Evolutionary conservation across 2,329 filamentous ascomycete species (phyloP), one percentile per base, ranked within the genome.

Genomic region (Aspergillus pseudoterreus): DNA sequence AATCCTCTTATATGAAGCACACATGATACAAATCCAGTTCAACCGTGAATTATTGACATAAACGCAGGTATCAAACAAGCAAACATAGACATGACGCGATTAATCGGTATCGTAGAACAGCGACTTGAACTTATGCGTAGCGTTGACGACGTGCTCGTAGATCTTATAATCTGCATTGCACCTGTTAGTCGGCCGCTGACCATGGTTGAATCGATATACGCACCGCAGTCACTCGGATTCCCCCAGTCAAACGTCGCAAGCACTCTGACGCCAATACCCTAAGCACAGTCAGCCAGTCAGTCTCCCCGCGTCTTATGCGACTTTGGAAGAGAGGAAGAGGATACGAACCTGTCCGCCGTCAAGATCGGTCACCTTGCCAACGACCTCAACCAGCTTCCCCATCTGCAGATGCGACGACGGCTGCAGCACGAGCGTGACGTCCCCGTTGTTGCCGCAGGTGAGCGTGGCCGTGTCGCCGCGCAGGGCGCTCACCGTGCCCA

Each of bases 401-500:
- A 75, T 70, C 53, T 74, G 72, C 30, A 76, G 52, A 57, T 73
- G 73, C 45, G 69, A 71, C 55, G 73, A 69, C 24, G 86, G 79
- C 67, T 89, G 91, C 58, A 97, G 70, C 15, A 87, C 75, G 2
- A 90, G 78, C 0, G 85, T 88, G 22, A 96, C 82, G 19, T 84
- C 81, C 0, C 92, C 92, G 22, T 84, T 66, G 22, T 57, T 62
- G 2, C 78, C 86, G 5, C 90, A 86, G 51, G 96, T 90, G 27
- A 97, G 81, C 5, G 84, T 83, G 0, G 91, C 92, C 46, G 82
- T 81, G 47, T 94, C 88, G 59, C 92, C 92, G 47, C 86, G 85
- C 21, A 97, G 78, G 63, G 94, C 86, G 4, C 83, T 82, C 43
- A 97, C 91, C 63, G 87, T 91, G 63, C 94, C 94, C 4, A 95